These are phyloP conservation scores for Gentiana dahurica DNA, from an alignment of 257 asterid genomes.

Conservation along the genomic window DNA sequence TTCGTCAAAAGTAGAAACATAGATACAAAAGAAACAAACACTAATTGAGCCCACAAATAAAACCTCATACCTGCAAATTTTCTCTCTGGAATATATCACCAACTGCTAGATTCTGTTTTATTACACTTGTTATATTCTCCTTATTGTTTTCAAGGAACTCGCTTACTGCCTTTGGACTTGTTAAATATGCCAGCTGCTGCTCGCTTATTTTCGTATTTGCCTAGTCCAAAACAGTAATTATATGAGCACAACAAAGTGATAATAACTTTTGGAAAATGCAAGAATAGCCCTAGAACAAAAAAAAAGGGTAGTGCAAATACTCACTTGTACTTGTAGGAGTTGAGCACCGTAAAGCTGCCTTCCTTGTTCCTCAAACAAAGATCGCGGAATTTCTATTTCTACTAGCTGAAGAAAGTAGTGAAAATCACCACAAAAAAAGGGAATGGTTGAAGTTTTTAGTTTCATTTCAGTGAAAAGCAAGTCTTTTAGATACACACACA, in stretches of 20 bases:
- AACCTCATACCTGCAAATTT: slow-evolving; percentile 59
- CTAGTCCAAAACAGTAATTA: slow-evolving; percentile 23
- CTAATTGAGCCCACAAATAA: too few relatives aligned
- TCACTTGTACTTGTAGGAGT: slow-evolving; percentile 84
- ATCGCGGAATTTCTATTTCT: slow-evolving; percentile 78
- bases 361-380: slow-evolving; percentile 91
- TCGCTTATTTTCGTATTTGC: slow-evolving; percentile 72
- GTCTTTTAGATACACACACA: too few relatives aligned
- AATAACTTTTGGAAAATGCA: background rate
- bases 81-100: slow-evolving; percentile 91
- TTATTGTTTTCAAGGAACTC: slow-evolving; percentile 55
- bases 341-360: slow-evolving; percentile 93
- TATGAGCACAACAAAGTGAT: slow-evolving; percentile 6
- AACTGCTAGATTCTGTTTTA: slow-evolving; percentile 89
- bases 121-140: slow-evolving; percentile 61
- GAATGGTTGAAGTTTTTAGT: too few relatives aligned
- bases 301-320: slow-evolving; percentile 2
- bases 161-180: slow-evolving; percentile 85
- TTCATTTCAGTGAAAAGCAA: too few relatives aligned
- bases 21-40: too few relatives aligned
- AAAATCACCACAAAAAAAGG: too few relatives aligned
- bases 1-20: too few relatives aligned
- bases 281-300: background rate
- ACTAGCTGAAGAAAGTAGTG: slow-evolving; percentile 39
- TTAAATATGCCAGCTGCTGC: slow-evolving; percentile 68